phyloP scores from a whole-genome alignment of 2,329 filamentous ascomycete genomes.

The Didymella exigua region DNA sequence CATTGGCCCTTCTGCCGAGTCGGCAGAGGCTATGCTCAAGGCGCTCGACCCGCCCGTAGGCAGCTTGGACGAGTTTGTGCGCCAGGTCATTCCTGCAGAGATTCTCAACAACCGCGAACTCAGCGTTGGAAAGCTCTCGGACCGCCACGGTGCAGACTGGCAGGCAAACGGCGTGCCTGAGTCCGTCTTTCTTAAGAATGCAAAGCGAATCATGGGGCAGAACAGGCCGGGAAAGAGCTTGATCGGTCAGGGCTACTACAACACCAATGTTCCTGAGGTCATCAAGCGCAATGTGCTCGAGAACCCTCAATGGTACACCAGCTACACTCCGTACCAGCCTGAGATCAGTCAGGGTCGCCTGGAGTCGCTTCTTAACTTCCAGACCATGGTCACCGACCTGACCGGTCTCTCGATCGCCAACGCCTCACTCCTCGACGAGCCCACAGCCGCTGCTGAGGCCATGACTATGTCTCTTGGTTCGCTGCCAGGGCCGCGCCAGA shows the following conservation, averaged over 20 bases:
- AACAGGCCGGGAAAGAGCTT: conserved; percentile 71
- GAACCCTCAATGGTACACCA: conserved; percentile 96
- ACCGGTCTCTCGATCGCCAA: conserved; percentile 88
- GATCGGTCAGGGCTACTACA: conserved; percentile 88
- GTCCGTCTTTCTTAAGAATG: conserved; percentile 61
- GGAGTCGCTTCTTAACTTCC: conserved; percentile 92
- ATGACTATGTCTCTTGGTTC: conserved; percentile 90
- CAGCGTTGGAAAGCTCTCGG: conserved; percentile 52
- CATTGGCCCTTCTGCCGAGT: conserved; percentile 78
- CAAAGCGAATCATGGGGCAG: conserved; percentile 62
- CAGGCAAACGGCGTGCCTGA: conserved; percentile 55
- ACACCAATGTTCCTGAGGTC: conserved; percentile 82
- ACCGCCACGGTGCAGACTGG: conserved; percentile 53
- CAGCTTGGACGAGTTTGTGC: conserved; percentile 80
- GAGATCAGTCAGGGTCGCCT: conserved; percentile 95
- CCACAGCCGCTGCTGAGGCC: conserved; percentile 90
- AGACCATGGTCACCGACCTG: conserved; percentile 88
- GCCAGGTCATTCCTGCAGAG: conserved; percentile 79
- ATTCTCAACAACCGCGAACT: conserved; percentile 73
- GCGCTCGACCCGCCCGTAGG: conserved; percentile 74
- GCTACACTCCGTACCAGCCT: conserved; percentile 95
- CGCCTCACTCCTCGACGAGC: conserved; percentile 87
- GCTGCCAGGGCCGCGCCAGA: conserved; percentile 72
- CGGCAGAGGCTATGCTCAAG: conserved; percentile 78
- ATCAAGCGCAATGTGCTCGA: conserved; percentile 93